Base-by-base conservation (phyloP, 805 yeast genomes). In the Sugiyamaella mastotermitis region DNA sequence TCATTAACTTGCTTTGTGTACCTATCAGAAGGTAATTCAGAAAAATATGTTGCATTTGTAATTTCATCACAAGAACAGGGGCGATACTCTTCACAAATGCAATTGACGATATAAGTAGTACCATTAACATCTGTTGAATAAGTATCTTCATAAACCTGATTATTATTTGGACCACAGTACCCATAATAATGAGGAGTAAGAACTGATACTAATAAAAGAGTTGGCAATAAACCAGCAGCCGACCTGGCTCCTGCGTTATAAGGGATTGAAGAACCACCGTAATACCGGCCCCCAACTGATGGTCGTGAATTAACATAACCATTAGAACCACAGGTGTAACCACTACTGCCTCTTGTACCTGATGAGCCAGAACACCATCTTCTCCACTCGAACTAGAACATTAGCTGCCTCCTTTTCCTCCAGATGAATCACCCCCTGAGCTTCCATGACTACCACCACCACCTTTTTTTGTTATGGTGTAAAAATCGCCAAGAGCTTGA, bases 261-360 rank as follows among this genome's bases (percentile, higher is more conserved):
- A 14, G 46, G 46, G 13, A n/a, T 14, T 2, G 32, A 27, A 13
- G 43, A 25, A 8, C 46, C 46, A 10, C 46, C 46, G 16, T 29
- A 38, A 25, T 42, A 42, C n/a, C 32, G 19, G 5, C 44, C 44
- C 5, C 29, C 28, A 17, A 11, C 3, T 29, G 18, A 6, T 26
- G 24, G 24, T 22, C 24, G 24, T 13, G 31, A 27, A 27, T 27
- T 13, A n/a, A n/a, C n/a, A n/a, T n/a, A n/a, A n/a, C n/a, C n/a
- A n/a, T n/a, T n/a, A n/a, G n/a, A n/a, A n/a, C n/a, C n/a, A n/a
- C n/a, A n/a, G n/a, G n/a, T n/a, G n/a, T n/a, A n/a, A n/a, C n/a
- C n/a, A n/a, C n/a, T n/a, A n/a, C n/a, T n/a, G n/a, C n/a, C n/a
- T n/a, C n/a, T n/a, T n/a, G n/a, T n/a, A n/a, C n/a, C n/a, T n/a